Base-by-base conservation (phyloP, 495 filamentous ascomycete species). In the Talaromyces ruber region DNA sequence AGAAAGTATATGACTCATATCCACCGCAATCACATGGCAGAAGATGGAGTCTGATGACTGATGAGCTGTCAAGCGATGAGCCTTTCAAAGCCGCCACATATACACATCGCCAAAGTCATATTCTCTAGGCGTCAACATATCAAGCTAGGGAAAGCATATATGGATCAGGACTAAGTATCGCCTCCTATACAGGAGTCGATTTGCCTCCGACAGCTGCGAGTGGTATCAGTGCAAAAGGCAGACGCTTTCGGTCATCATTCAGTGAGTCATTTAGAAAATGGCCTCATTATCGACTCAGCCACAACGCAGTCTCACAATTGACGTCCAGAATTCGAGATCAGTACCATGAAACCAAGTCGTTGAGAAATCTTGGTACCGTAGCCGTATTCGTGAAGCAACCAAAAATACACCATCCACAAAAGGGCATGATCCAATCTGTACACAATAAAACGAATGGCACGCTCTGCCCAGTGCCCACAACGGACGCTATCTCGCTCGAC, bases 401-500 rank as follows among this genome's bases (percentile, higher is more conserved):
- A 21, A 47, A 47, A 37, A 22, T 21, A 18, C 43, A 21, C 18
- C 52, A 26, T 26, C 52, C 52, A 55, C 52, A 16, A 55, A 7
- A 55, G 12, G n/a, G n/a, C 21, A 29, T 16, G 34, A 5, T 39
- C 34, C 34, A 16, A 16, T 5, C 34, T 39, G 12, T 39, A 14
- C 34, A 39, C 7, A 34, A 3, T 34, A 39, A 39, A 11, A 39
- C 9, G 3, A 1, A 16, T 14, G 12, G 16, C 16, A 37, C 22
- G 53, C 14, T 34, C 8, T 22, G 39, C 16, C 55, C 55, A 34
- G 2, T 22, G 39, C 16, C 55, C 55, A 34, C 55, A 58, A 58
- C 55, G 55, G 55, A 34, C 30, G 6, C 55, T 58, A 58, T 58
- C 55, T 30, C 55, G 55, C 55, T 22, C 25, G 22, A 30, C 55